These are phyloP conservation scores for Colletotrichum horii DNA, from an alignment of 2,329 filamentous ascomycete genomes.

Conservation along the genomic window DNA sequence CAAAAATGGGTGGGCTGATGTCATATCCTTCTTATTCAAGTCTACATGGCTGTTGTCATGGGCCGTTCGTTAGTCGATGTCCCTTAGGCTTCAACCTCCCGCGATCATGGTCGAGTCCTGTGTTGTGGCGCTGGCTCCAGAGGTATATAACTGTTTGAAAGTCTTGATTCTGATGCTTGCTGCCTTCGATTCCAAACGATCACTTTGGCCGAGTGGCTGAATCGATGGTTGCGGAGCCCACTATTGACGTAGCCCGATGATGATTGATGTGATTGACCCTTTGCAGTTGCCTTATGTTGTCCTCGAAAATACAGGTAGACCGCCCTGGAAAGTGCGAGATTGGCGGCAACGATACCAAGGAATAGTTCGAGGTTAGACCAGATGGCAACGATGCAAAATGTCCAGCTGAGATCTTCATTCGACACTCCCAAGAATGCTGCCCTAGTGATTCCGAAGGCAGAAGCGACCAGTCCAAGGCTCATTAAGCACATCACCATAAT, in stretches of 20 bases:
- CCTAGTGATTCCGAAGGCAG: slow-evolving; percentile 26
- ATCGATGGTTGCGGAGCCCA: too few species aligned
- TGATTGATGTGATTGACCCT: background rate
- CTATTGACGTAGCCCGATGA: background rate
- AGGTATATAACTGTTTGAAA: too few species aligned
- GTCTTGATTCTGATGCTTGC: too few species aligned
- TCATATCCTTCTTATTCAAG: too few species aligned
- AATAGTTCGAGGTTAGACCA: slow-evolving; percentile 42
- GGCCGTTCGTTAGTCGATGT: too few species aligned
- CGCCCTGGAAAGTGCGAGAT: slow-evolving; percentile 27
- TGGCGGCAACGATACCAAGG: slow-evolving; percentile 41
- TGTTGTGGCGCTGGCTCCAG: too few species aligned
- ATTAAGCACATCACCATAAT: slow-evolving; percentile 31
- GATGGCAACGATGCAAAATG: slow-evolving; percentile 37
- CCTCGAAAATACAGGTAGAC: slow-evolving; percentile 23
- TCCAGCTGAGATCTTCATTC: slow-evolving; percentile 27
- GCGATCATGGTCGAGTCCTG: too few species aligned
- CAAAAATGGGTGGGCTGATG: too few species aligned
- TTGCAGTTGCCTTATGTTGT: background rate
- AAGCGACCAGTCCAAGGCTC: slow-evolving; percentile 31
- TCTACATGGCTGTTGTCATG: too few species aligned
- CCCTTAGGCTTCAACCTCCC: too few species aligned
- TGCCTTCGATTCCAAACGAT: too few species aligned
- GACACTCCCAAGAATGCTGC: slow-evolving; percentile 24
- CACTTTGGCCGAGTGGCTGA: too few species aligned